Evolutionary conservation across 2,329 filamentous ascomycete species (phyloP).

Genomic region (Cladophialophora bantiana): DNA sequence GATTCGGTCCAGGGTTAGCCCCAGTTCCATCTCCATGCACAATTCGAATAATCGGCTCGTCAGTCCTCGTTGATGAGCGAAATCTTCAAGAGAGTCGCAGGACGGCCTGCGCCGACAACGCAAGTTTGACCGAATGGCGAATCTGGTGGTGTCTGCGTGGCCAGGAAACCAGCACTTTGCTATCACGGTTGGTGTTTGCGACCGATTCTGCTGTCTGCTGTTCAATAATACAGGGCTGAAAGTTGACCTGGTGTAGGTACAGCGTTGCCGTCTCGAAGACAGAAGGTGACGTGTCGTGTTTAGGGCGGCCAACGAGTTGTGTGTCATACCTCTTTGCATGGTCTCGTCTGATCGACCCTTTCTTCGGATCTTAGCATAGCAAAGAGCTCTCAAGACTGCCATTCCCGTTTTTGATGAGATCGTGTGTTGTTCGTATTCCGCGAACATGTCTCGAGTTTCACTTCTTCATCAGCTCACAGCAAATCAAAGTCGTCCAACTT

Average conservation of each 20-base stretch:
- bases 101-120: not conserved
- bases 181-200: not conserved
- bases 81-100: not conserved
- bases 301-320: not conserved
- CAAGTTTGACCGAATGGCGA: not conserved
- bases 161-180: not conserved
- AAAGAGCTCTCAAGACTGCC: not conserved
- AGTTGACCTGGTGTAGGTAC: not conserved
- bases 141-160: not conserved
- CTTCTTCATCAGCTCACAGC: conserved; percentile 60
- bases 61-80: not conserved
- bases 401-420: not conserved
- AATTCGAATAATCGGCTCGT: not conserved
- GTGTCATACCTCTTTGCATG: not conserved
- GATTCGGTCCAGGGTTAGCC: not conserved
- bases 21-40: not conserved
- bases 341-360: not conserved
- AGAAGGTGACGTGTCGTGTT: not conserved
- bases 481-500: conserved; percentile 96
- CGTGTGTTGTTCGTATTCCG: not conserved
- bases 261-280: not conserved
- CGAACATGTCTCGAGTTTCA: not conserved
- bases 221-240: not conserved
- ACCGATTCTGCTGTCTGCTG: not conserved
- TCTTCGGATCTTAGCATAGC: not conserved